A percentile compares a stretch with the other conserved stretches of the same genome.
phyloP scores from a whole-genome alignment of 225 moss, liverwort and hornwort species.

The Climacium dendroides region DNA sequence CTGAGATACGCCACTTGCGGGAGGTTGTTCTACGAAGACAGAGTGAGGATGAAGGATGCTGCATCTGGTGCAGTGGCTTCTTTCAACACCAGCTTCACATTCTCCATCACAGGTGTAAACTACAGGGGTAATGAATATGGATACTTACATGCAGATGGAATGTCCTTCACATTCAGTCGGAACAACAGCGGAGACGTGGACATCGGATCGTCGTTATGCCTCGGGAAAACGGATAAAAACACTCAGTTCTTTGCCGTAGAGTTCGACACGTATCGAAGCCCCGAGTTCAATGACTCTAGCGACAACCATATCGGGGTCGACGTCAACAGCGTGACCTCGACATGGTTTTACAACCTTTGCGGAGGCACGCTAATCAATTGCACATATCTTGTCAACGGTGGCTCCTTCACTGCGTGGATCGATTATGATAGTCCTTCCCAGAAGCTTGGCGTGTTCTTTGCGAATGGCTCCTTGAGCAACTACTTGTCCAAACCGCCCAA shows the following conservation, averaged over 20 bases:
- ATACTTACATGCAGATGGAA: slow-evolving; percentile 28
- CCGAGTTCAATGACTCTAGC: no score
- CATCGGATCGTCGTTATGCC: no score
- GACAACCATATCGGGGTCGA: neutral
- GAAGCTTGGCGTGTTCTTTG: neutral
- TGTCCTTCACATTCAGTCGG: slow-evolving; percentile 18
- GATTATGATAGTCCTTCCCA: neutral
- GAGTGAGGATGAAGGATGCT: neutral
- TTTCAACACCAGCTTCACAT: slow-evolving; percentile 5
- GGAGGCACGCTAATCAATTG: neutral
- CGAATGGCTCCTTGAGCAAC: neutral
- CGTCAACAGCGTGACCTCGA: neutral
- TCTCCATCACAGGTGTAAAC: neutral
- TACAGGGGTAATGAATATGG: no score
- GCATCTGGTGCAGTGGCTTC: neutral
- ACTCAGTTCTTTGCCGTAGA: neutral
- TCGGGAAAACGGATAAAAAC: neutral
- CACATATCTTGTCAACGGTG: neutral
- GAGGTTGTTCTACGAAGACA: neutral
- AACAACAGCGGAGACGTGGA: no score
- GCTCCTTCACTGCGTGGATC: neutral
- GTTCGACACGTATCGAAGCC: neutral
- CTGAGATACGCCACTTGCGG: neutral
- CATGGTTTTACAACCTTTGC: neutral
- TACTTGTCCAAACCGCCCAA: rapidly evolving